Evolutionary conservation across 768 basidiomycete genomes (phyloP).

Genomic region (Lentinula edodes): DNA sequence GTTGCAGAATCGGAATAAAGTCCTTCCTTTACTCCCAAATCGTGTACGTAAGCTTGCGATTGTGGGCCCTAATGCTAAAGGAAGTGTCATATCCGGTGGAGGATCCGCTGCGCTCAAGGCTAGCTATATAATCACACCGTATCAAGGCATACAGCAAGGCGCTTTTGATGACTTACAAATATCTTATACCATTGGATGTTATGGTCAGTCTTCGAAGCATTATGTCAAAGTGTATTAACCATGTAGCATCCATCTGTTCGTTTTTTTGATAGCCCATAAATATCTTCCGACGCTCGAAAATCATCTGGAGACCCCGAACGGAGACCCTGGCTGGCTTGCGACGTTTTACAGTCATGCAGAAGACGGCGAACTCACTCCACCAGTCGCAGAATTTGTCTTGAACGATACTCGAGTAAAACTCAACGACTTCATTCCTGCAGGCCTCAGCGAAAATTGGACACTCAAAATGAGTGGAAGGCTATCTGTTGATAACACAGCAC

Average conservation of each 20-base stretch:
- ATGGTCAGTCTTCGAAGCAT: slow-evolving; percentile 34
- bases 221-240: background rate
- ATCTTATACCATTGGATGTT: slow-evolving; percentile 57
- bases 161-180: slow-evolving; percentile 47
- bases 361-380: slow-evolving; percentile 35
- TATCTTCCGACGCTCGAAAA: slow-evolving; percentile 68
- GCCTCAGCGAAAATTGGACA: slow-evolving; percentile 48
- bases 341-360: slow-evolving; percentile 56
- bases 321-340: slow-evolving; percentile 58
- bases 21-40: slow-evolving; percentile 47
- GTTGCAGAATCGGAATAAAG: slow-evolving; percentile 50
- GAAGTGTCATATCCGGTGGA: slow-evolving; percentile 65
- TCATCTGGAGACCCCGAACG: slow-evolving; percentile 42
- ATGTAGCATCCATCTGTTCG: background rate
- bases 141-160: slow-evolving; percentile 48
- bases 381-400: slow-evolving; percentile 42
- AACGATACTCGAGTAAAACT: slow-evolving; percentile 61
- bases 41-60: slow-evolving; percentile 48
- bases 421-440: slow-evolving; percentile 59
- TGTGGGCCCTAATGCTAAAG: slow-evolving; percentile 66
- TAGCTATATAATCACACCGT: slow-evolving; percentile 60
- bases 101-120: slow-evolving; percentile 72
- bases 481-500: slow-evolving; percentile 39
- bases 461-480: slow-evolving; percentile 52
- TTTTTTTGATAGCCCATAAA: slow-evolving; percentile 45